A percentile compares a stretch with the other conserved stretches of the same genome.
Evolutionary conservation across 2,329 filamentous ascomycete species (phyloP).

Genomic region (Fusarium neocosmosporiellum): DNA sequence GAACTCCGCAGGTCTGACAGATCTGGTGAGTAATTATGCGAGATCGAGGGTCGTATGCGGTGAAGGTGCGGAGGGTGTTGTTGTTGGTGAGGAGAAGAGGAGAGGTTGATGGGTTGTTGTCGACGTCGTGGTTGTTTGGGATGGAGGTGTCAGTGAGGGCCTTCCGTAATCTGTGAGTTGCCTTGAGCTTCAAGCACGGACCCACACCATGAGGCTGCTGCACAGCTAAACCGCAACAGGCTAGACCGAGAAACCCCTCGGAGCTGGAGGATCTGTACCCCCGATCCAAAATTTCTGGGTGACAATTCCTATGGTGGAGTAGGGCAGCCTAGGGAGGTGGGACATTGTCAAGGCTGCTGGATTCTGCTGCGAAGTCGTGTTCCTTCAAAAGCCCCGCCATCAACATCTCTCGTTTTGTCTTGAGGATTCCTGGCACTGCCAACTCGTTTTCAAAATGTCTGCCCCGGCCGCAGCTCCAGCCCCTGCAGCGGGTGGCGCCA

Average conservation of each 20-base stretch:
- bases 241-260: constrained; percentile 43
- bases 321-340: constrained; percentile 52
- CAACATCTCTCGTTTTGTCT: constrained; percentile 40
- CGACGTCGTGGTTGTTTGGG: constrained; percentile 43
- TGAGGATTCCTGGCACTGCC: constrained; percentile 40
- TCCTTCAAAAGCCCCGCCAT: constrained; percentile 48
- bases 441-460: constrained; percentile 55
- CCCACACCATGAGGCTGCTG: constrained; percentile 39
- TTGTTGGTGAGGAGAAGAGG: constrained; percentile 12
- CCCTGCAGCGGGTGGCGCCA: constrained; percentile 50
- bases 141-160: constrained; percentile 49
- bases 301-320: constrained; percentile 48
- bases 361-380: constrained; percentile 42
- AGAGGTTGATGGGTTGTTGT: constrained; percentile 23
- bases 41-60: not conserved
- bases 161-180: constrained; percentile 56
- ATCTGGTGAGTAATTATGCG: not conserved
- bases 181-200: constrained; percentile 53
- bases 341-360: constrained; percentile 51
- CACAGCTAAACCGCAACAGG: constrained; percentile 39
- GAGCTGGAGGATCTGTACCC: constrained; percentile 54
- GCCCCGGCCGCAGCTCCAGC: constrained; percentile 51
- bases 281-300: constrained; percentile 56
- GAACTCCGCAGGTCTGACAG: constrained; percentile 45
- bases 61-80: not conserved